phyloP scores from a whole-genome alignment of 169 alveolate species.

The Amoebophrya sp. region DNA sequence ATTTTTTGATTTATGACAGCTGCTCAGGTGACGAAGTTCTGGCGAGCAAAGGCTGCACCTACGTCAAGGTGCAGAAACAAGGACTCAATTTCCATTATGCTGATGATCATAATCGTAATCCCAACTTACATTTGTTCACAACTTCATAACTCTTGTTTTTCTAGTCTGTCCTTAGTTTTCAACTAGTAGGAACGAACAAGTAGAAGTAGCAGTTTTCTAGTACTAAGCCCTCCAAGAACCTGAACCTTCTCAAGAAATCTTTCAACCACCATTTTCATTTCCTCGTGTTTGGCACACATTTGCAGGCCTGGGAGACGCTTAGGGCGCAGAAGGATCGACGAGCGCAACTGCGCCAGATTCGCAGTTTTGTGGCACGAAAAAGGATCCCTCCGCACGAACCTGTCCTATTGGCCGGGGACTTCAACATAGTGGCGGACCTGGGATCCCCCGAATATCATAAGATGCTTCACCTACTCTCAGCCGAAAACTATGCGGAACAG shows the following conservation, averaged over 20 bases:
- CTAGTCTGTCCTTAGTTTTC: too few species aligned
- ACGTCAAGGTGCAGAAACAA: background rate
- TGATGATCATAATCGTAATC: too few species aligned
- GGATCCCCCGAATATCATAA: background rate
- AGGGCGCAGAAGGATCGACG: background rate
- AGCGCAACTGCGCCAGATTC: background rate
- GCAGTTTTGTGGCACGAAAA: background rate
- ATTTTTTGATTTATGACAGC: background rate
- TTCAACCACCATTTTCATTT: too few species aligned
- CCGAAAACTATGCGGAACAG: background rate
- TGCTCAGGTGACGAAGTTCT: background rate
- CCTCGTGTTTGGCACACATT: background rate
- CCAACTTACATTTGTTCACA: too few species aligned
- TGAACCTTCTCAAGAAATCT: too few species aligned
- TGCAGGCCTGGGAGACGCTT: background rate
- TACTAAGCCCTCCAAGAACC: too few species aligned
- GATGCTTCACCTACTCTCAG: background rate
- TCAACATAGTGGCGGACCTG: background rate
- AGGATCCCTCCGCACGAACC: background rate
- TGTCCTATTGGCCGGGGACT: background rate
- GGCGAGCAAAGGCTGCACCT: conserved; percentile 21
- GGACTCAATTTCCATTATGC: too few species aligned
- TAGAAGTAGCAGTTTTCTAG: too few species aligned
- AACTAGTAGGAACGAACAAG: too few species aligned
- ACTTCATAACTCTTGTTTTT: too few species aligned